Evolutionary conservation across 2,329 filamentous ascomycete genomes (phyloP), one percentile per base, ranked within the genome.

Genomic region (Coleophoma eucalyptorum): DNA sequence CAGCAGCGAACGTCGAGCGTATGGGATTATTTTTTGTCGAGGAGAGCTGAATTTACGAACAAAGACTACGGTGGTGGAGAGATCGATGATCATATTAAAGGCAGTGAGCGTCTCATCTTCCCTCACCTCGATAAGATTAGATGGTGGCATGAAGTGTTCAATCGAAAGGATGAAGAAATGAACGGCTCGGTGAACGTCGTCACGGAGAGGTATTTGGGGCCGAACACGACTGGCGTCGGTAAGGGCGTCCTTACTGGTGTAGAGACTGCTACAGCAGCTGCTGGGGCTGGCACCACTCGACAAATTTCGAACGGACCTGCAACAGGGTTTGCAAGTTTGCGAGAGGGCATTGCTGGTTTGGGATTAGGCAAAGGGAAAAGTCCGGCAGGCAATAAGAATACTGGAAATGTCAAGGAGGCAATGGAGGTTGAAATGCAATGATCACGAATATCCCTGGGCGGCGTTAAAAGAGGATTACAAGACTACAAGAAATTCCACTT

Each of bases 91-190:
- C 84, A 88, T 42, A 76, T 86, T 51, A 83, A 88, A 50, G 90
- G 89, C 4, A 84, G 86, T 52, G 92, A 96, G 65, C 80, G 91
- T 4, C 80, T 99, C 7, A 78, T 99, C 13, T 88, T 97, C 57
- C 93, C 94, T 0, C 78, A 80, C 3, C 73, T 87, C 1, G 80
- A 81, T 12, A 86, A 95, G 55, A 81, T 94, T n/a, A 81, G 90
- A 53, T 99, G 94, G 94, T 99, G 94, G 94, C 79, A 86, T 57
- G 89, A 94, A 62, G 72, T 87, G 1, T 99, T 97, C 69, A 90
- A 90, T 43, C 82, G 92, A 32, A 85, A 85, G 3, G 90, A 97
- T 59, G 83, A 87, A 49, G 94, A 99, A 66, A 97, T 99, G 93
- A 99, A 99, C 61, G 83, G 81, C 0, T 74, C 79, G 34, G 70